phyloP scores from a whole-genome alignment of 164 flowering plant species.

The Berberis vulgaris region DNA sequence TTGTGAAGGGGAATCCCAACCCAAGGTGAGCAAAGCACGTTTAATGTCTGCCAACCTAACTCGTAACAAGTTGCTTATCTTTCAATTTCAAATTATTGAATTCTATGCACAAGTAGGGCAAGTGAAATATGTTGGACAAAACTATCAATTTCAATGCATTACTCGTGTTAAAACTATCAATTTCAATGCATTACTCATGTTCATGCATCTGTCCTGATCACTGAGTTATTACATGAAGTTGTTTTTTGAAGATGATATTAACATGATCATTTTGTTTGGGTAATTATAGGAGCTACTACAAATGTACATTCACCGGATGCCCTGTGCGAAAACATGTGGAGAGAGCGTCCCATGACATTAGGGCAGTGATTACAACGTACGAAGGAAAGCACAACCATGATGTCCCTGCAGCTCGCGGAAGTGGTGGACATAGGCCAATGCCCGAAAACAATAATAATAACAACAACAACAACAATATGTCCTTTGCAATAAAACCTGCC shows the following conservation, averaged over 20 bases:
- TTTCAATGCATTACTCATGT: background rate
- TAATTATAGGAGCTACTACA: slow-evolving; percentile 77
- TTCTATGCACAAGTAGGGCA: background rate
- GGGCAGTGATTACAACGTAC: slow-evolving; percentile 83
- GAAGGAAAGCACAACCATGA: slow-evolving; percentile 96
- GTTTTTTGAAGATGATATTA: background rate
- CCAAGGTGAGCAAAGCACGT: slow-evolving; percentile 44
- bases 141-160: background rate
- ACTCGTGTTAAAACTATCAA: background rate
- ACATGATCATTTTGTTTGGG: background rate
- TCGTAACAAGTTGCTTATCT: background rate
- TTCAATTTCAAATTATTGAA: background rate
- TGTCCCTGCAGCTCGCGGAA: slow-evolving; percentile 81
- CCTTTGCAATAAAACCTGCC: slow-evolving; percentile 36
- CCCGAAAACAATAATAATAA: slow-evolving; percentile 4
- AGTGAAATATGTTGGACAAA: background rate
- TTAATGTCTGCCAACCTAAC: background rate
- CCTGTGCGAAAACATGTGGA: slow-evolving; percentile 86
- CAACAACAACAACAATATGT: slow-evolving; percentile 11
- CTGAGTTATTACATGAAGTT: background rate
- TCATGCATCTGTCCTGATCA: background rate
- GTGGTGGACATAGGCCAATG: slow-evolving; percentile 35
- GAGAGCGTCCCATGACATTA: slow-evolving; percentile 65
- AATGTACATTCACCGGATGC: slow-evolving; percentile 63
- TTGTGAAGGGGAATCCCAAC: slow-evolving; percentile 88